phyloP scores from a whole-genome alignment of 306 rosid species.

The Malus orientalis region DNA sequence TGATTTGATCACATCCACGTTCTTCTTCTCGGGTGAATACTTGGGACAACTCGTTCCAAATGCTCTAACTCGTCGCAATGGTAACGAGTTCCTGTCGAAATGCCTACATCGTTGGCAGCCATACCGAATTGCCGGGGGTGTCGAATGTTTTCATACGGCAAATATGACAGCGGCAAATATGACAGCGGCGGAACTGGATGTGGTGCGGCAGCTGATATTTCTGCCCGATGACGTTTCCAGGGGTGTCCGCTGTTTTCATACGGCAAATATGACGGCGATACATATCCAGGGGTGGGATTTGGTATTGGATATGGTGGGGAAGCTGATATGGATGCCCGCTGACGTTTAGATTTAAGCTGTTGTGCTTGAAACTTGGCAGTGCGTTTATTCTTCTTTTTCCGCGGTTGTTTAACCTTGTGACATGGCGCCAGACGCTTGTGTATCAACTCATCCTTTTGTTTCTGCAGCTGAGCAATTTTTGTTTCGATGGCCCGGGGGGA shows the following conservation, averaged over 20 bases:
- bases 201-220: too few relatives aligned
- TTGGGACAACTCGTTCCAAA: background rate
- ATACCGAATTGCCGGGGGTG: background rate
- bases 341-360: background rate
- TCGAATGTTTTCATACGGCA: background rate
- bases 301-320: background rate
- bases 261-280: background rate
- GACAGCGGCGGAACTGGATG: too few relatives aligned
- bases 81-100: background rate
- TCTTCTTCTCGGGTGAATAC: background rate
- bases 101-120: background rate
- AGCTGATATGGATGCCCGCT: background rate
- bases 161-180: too few relatives aligned
- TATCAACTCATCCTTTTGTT: background rate
- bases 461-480: constrained; percentile 19
- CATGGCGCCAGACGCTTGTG: background rate
- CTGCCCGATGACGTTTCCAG: background rate
- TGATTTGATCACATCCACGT: background rate
- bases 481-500: constrained; percentile 14
- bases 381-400: background rate
- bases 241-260: background rate
- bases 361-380: background rate
- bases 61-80: background rate
- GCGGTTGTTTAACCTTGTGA: background rate
- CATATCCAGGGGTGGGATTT: background rate